Evolutionary conservation across 2,329 filamentous ascomycete genomes (phyloP).

Genomic region (Knufia petricola): DNA sequence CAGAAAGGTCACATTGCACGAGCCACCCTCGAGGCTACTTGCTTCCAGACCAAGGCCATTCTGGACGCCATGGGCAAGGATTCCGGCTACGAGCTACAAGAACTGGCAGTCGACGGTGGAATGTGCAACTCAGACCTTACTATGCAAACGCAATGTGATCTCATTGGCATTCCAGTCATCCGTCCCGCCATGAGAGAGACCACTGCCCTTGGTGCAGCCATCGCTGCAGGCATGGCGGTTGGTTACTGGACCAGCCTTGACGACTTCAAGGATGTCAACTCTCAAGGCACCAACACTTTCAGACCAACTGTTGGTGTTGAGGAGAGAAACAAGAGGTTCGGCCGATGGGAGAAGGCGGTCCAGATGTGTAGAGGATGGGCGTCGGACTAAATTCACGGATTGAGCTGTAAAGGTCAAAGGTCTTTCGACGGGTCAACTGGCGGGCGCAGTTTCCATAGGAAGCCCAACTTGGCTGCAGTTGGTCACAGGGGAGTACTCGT

Average conservation of each 20-base stretch:
- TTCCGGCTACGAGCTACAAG: constrained; percentile 62
- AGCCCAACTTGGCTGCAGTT: too few relatives aligned
- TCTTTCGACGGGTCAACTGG: too few relatives aligned
- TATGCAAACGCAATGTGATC: constrained; percentile 81
- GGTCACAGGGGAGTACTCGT: too few relatives aligned
- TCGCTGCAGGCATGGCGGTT: constrained; percentile 77
- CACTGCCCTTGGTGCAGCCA: constrained; percentile 77
- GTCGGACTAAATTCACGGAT: background rate
- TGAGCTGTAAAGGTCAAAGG: background rate
- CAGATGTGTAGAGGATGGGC: constrained; percentile 69
- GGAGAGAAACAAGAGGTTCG: constrained; percentile 54
- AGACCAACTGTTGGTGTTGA: constrained; percentile 52
- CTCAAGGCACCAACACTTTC: constrained; percentile 59
- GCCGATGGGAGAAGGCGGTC: constrained; percentile 66
- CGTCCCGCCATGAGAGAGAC: constrained; percentile 84
- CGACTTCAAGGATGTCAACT: constrained; percentile 65
- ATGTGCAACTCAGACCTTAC: constrained; percentile 81
- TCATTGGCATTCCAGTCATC: constrained; percentile 73
- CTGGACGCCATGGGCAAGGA: constrained; percentile 86
- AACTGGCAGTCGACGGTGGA: constrained; percentile 76
- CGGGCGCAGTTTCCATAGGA: too few relatives aligned
- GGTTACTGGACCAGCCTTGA: constrained; percentile 67
- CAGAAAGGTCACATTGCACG: constrained; percentile 77
- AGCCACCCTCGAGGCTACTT: constrained; percentile 81
- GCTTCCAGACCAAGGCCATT: constrained; percentile 87